These are phyloP conservation scores for Plasmopara viticola DNA, from an alignment of 352 stramenopile genomes.

Conservation along the genomic window DNA sequence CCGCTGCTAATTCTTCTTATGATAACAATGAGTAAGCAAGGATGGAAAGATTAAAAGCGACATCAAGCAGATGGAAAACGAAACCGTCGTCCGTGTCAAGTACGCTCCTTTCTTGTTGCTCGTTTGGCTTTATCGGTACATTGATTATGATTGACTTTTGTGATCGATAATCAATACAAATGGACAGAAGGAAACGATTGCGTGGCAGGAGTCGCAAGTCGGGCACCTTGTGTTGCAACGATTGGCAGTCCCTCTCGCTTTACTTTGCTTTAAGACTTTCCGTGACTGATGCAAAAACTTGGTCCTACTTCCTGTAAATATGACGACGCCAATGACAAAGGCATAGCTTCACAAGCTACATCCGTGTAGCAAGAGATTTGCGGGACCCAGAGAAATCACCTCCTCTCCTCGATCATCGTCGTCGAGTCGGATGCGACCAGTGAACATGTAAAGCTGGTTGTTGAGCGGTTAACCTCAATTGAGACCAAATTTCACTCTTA, in stretches of 20 bases:
- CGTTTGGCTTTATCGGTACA: neutral
- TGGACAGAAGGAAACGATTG: slow-evolving; percentile 36
- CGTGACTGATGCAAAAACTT: slow-evolving; percentile 81
- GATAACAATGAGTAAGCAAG: slow-evolving; percentile 75
- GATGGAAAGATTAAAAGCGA: slow-evolving; percentile 58
- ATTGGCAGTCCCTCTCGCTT: slow-evolving; percentile 74
- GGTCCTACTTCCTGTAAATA: slow-evolving; percentile 88
- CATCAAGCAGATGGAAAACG: slow-evolving; percentile 61
- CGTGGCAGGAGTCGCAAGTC: slow-evolving; percentile 73
- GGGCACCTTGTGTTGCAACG: slow-evolving; percentile 71
- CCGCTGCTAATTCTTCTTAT: slow-evolving; percentile 68
- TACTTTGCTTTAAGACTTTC: slow-evolving; percentile 80
- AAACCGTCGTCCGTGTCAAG: slow-evolving; percentile 46
- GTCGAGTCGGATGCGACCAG: slow-evolving; percentile 38
- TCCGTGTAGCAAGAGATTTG: slow-evolving; percentile 90
- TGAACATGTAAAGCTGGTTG: slow-evolving; percentile 75
- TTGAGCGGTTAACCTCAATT: too few relatives aligned
- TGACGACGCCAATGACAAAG: slow-evolving; percentile 90
- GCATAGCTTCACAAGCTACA: slow-evolving; percentile 92
- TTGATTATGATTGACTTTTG: neutral
- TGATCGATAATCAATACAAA: slow-evolving; percentile 40
- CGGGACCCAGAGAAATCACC: slow-evolving; percentile 37
- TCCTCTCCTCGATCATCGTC: slow-evolving; percentile 18
- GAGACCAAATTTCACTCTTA: too few relatives aligned
- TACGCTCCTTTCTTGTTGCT: slow-evolving; percentile 11